These are phyloP conservation scores for Zea luxurians DNA, from an alignment of 176 grass and related monocot genomes.

Conservation along the genomic window DNA sequence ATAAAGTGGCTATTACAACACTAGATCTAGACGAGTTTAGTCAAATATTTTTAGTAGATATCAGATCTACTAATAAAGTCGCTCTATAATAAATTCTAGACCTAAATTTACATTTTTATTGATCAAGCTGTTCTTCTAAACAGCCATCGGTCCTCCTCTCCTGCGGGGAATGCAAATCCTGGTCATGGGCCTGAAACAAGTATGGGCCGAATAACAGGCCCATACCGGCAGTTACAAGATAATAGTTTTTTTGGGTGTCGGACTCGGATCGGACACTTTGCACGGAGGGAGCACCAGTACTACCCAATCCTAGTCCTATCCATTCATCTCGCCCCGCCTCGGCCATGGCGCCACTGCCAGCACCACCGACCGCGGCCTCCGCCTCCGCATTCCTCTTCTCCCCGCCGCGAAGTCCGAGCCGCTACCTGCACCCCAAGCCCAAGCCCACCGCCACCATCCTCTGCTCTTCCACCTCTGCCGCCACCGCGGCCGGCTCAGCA, in stretches of 20 bases:
- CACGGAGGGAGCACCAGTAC: too few species aligned
- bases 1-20: too few species aligned
- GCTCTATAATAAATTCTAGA: too few species aligned
- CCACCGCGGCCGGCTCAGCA: not conserved
- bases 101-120: too few species aligned
- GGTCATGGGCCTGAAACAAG: too few species aligned
- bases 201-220: not conserved
- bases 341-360: constrained; percentile 47
- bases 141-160: too few species aligned
- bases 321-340: not conserved
- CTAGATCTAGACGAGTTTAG: too few species aligned
- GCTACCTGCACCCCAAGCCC: constrained; percentile 14
- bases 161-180: too few species aligned
- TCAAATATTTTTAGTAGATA: too few species aligned
- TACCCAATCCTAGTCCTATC: not conserved
- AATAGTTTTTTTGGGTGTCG: not conserved
- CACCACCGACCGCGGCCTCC: not conserved
- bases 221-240: not conserved
- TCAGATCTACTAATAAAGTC: too few species aligned
- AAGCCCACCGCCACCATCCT: not conserved
- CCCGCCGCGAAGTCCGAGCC: constrained; percentile 1
- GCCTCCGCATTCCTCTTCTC: constrained; percentile 31
- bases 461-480: constrained; percentile 19
- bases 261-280: too few species aligned
- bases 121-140: too few species aligned